Base-by-base conservation (phyloP, 2,329 filamentous ascomycete species). In the Cyclaneusma minus region DNA sequence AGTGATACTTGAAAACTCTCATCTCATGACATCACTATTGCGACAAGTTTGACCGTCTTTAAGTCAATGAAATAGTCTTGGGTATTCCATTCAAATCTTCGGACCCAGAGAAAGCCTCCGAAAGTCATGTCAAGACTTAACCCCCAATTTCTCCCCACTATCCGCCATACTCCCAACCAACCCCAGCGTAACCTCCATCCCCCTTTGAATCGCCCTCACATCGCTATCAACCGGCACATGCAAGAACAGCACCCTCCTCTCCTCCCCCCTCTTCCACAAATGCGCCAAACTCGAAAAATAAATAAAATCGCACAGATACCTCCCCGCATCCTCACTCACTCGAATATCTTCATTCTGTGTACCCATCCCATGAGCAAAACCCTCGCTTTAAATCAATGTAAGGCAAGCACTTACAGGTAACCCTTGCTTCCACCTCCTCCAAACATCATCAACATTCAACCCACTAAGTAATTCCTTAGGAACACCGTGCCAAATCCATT, bases 271-370 rank as follows among this genome's bases (percentile, higher is more conserved):
- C 42, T 60, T 63, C 39, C 53, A 56, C 18, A 70, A 50, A 31
- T 70, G 54, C 12, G 74, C 60, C 38, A 83, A 48, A 33, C 70
- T 78, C 5, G 68, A 70, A 49, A 71, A 83, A 48, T 77, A 81
- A 37, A 78, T 82, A 43, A 80, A 85, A 44, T 85, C 79, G 50
- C 79, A 85, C 10, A 84, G 56, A 47, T 76, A 85, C 12, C 63
- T 64, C 3, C 79, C 79, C 0, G 79, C 69, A 37, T 85, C 73
- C 22, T 71, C 62, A 0, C 75, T 82, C 20, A 78, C 54, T 16
- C 68, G 60, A 6, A 72, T 46, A 34, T 64, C 58, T 25, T 50
- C 45, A 22, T 47, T 40, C 57, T 56, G 29, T 30, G 29, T 20
- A 9, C 7, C 22, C n/a, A 7, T 15, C 25, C 10, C 4, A 13